These are phyloP conservation scores for Hirsutella thompsonii DNA, from an alignment of 2,329 filamentous ascomycete species.

Conservation along the genomic window DNA sequence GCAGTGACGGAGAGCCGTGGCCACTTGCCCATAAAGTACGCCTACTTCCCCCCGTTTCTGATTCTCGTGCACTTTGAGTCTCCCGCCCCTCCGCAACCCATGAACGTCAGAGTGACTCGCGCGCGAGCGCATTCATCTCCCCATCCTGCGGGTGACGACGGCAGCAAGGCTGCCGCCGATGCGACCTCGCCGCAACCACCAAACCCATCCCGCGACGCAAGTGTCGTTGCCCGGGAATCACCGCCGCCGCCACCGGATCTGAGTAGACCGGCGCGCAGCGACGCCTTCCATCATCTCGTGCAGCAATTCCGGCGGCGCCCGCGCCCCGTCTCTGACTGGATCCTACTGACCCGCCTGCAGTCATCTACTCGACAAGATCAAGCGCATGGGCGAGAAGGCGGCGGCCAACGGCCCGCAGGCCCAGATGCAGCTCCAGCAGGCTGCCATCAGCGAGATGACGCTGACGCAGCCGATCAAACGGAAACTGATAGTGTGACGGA, in stretches of 20 bases:
- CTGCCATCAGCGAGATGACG: slow-evolving; percentile 18
- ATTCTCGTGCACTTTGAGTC: slow-evolving; percentile 16
- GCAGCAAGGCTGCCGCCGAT: background rate
- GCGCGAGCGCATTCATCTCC: background rate
- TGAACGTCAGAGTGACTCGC: background rate
- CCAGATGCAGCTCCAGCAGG: slow-evolving; percentile 13
- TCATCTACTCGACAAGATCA: slow-evolving; percentile 43
- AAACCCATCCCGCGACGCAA: background rate
- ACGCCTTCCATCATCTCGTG: slow-evolving; percentile 12
- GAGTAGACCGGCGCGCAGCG: slow-evolving; percentile 8
- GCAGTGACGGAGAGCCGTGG: slow-evolving; percentile 45
- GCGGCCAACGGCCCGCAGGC: too few species aligned
- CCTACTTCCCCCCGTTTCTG: slow-evolving; percentile 19
- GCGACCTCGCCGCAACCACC: background rate
- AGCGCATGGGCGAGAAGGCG: slow-evolving; percentile 29
- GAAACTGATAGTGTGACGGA: slow-evolving; percentile 23
- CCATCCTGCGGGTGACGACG: background rate
- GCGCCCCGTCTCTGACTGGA: slow-evolving; percentile 14
- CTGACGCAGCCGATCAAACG: slow-evolving; percentile 32
- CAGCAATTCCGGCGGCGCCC: slow-evolving; percentile 13
- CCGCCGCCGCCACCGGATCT: slow-evolving; percentile 5
- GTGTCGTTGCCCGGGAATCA: background rate
- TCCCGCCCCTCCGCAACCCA: slow-evolving; percentile 3
- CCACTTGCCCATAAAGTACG: slow-evolving; percentile 44
- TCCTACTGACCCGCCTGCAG: slow-evolving; percentile 24